Evolutionary conservation across 441 rosid species (phyloP).

Genomic region (Pelargonium australe): DNA sequence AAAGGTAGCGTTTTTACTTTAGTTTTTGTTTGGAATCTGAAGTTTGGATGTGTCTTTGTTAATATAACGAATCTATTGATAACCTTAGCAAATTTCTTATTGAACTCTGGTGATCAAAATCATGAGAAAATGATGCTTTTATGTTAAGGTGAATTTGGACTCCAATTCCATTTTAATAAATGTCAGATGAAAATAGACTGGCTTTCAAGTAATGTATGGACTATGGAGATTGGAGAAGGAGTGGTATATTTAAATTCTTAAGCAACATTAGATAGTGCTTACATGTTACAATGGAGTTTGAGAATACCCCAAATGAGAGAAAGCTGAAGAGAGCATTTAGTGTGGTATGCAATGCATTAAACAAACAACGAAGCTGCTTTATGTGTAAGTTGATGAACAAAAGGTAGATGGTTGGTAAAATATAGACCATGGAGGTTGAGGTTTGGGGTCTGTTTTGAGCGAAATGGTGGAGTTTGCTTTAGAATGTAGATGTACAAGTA

Average conservation of each 20-base stretch:
- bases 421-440: neutral
- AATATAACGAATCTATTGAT: no score
- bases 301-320: neutral
- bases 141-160: neutral
- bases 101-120: slow-evolving; percentile 1
- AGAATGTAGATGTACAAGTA: no score
- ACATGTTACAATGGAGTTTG: neutral
- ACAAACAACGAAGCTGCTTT: neutral
- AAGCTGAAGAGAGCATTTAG: neutral
- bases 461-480: no score
- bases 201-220: no score
- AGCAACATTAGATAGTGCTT: no score
- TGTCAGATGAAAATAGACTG: neutral
- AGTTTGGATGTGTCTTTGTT: neutral
- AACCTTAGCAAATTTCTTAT: neutral
- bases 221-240: no score
- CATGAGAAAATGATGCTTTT: neutral
- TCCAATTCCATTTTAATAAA: no score
- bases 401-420: neutral
- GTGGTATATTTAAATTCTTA: neutral
- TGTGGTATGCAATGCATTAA: neutral
- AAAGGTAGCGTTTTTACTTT: slow-evolving; percentile 46
- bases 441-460: no score
- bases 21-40: neutral
- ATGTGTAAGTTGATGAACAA: no score